phyloP scores from a whole-genome alignment of 768 basidiomycete species.

The Leccinum incarnatum region DNA sequence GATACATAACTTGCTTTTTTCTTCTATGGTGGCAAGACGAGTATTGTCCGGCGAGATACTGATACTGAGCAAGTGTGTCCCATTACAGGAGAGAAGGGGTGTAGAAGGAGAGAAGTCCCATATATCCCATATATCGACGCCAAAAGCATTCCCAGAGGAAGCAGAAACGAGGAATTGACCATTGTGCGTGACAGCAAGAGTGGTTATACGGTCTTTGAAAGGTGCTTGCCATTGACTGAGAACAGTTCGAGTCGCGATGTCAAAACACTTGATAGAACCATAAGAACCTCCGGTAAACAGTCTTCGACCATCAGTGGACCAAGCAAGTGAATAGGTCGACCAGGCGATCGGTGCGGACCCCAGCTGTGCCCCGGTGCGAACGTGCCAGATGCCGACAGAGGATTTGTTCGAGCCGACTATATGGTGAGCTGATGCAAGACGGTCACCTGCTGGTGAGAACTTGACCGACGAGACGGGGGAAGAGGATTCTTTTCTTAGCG shows the following conservation, averaged over 20 bases:
- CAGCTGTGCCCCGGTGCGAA: slow-evolving; percentile 6
- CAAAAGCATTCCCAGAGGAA: slow-evolving; percentile 1
- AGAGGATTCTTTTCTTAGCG: slow-evolving; percentile 1
- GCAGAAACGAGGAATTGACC: slow-evolving; percentile 11
- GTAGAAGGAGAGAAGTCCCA: not conserved
- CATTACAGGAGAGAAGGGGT: slow-evolving; percentile 1
- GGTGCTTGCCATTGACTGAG: not conserved
- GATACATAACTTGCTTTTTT: not conserved
- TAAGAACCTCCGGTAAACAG: slow-evolving; percentile 12
- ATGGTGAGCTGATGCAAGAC: slow-evolving; percentile 7
- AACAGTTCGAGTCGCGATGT: not conserved
- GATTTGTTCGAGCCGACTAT: not conserved
- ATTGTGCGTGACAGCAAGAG: slow-evolving; percentile 2
- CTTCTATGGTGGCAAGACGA: slow-evolving; percentile 2
- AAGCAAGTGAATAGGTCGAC: slow-evolving; percentile 11
- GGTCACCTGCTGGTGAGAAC: slow-evolving; percentile 15
- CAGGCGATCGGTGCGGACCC: not conserved
- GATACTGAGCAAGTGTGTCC: not conserved
- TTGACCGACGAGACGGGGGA: slow-evolving; percentile 13
- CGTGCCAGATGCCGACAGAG: slow-evolving; percentile 13
- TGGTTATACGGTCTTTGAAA: slow-evolving; percentile 5
- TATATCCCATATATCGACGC: slow-evolving; percentile 16
- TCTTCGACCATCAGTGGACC: slow-evolving; percentile 15
- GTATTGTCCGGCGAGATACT: slow-evolving; percentile 3
- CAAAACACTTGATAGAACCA: slow-evolving; percentile 13